A percentile compares a stretch with the other conserved stretches of the same genome.
Conservation (phyloP, 768 basidiomycete genomes). For the Naganishia antarctica region DNA sequence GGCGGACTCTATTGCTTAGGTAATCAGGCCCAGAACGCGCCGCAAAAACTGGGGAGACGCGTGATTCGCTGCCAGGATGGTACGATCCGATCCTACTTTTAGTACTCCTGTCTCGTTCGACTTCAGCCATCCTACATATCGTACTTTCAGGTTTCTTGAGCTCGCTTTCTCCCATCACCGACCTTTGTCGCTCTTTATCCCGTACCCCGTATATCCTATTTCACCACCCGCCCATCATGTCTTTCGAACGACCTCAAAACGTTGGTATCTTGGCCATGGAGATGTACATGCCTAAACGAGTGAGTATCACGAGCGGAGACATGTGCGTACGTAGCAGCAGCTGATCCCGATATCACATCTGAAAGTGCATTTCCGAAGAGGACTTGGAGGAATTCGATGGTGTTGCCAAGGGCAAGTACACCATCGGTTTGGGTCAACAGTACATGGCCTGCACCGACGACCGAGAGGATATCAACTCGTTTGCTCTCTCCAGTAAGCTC, state of each 20-base stretch:
- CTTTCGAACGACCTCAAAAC: constrained; percentile 67
- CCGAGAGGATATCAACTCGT: constrained; percentile 96
- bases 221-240: constrained; percentile 21
- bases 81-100: too few relatives aligned
- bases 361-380: constrained; percentile 92
- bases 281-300: constrained; percentile 87
- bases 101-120: too few relatives aligned
- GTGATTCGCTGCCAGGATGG: too few relatives aligned
- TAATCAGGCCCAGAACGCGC: too few relatives aligned
- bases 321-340: constrained; percentile 11
- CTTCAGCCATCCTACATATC: too few relatives aligned
- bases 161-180: too few relatives aligned
- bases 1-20: too few relatives aligned
- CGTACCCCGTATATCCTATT: neutral
- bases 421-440: constrained; percentile 94
- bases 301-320: constrained; percentile 50
- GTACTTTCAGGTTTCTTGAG: too few relatives aligned
- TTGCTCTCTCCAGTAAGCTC: constrained; percentile 63
- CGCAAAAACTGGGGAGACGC: too few relatives aligned
- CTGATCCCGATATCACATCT: neutral
- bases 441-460: constrained; percentile 99
- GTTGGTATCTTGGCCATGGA: constrained; percentile 92
- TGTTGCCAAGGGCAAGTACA: constrained; percentile 94
- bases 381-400: constrained; percentile 92
- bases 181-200: neutral